Evolutionary conservation across 2,329 filamentous ascomycete species (phyloP), one percentile per base, ranked within the genome.

Genomic region (Canariomyces notabilis): DNA sequence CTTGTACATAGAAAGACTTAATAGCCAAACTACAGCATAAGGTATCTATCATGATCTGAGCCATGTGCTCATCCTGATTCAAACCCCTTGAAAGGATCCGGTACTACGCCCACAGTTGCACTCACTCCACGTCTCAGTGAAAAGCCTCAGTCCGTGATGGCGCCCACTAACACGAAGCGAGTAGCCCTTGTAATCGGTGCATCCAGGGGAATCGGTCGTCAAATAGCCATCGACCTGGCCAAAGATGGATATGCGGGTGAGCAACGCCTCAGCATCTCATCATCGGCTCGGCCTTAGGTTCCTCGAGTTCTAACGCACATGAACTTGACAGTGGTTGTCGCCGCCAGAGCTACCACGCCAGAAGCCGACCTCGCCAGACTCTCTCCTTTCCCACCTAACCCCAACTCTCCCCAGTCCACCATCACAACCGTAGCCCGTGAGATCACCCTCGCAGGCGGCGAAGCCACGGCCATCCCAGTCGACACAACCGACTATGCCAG

Each of bases 401-500:
- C 87, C 12, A 90, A 91, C 66, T 89, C 85, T 2, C 64, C 72
- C 1, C 64, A 77, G 40, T 90, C 85, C 14, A 93, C 87, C 20
- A 89, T 93, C 67, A 87, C 75, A 64, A 93, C 88, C 1, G 88
- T 93, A 32, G 79, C 76, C 49, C 79, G 80, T 35, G 87, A 94
- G 62, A 91, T 93, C 56, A 68, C 61, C 15, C 73, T 80, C 48
- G 70, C 77, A 0, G 83, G 83, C 32, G 82, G 82, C 34, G 70
- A 74, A 7, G 84, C 85, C 0, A 75, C 75, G 1, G 79, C 87
- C 5, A 69, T 91, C 16, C 67, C 76, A 6, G 84, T 88, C 6
- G 87, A 94, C 59, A 83, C 84, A 0, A 77, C 87, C 42, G 72
- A 80, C 55, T 71, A 72, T n/a, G 67, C 71, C 6, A 82, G 79